Base-by-base conservation (phyloP, 2,329 filamentous ascomycete species). In the Penicillium sp. region DNA sequence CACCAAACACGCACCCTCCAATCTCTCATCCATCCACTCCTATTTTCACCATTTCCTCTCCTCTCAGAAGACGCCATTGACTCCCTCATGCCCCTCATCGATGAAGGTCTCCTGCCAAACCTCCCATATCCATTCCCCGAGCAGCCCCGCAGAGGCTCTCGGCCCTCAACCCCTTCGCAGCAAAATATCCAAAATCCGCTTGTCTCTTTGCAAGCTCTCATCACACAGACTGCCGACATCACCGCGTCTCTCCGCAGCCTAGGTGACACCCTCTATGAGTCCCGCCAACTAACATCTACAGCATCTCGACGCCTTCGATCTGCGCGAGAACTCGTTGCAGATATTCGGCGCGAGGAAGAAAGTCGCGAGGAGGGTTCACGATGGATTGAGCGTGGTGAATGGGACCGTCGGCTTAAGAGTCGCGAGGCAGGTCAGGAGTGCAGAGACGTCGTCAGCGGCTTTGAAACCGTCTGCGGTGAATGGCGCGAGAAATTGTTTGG, bases 201-300 rank as follows among this genome's bases (percentile, higher is more conserved):
- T 67, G 83, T 84, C 67, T 91, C 90, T 10, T 79, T 93, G 49
- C 83, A 87, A 60, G 84, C 86, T 25, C 83, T 94, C 55, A 88
- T 92, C 72, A 82, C 85, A 6, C 82, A 91, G 65, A 93, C 90
- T 0, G 81, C 85, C 28, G 90, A 93, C 63, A 80, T 94, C 30
- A 86, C 94, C 8, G 86, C 92, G 70, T 91, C 92, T 6, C 85
- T 99, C 51, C 92, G 92, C 68, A 90, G 92, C 67, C 83, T 99
- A 4, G 92, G 91, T 6, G 95, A 99, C 75, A 93, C 92, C 3
- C 83, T 99, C 37, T 94, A 98, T 77, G 97, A 98, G 89, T 93
- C 90, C 35, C 88, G 92, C 13, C 94, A 98, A 77, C 90, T 91
- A 1, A 95, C 92, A 0, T 90, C 88, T 3, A 89, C 90, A 10